Base-by-base conservation (phyloP, 306 rosid species). In the Cicer judaicum region DNA sequence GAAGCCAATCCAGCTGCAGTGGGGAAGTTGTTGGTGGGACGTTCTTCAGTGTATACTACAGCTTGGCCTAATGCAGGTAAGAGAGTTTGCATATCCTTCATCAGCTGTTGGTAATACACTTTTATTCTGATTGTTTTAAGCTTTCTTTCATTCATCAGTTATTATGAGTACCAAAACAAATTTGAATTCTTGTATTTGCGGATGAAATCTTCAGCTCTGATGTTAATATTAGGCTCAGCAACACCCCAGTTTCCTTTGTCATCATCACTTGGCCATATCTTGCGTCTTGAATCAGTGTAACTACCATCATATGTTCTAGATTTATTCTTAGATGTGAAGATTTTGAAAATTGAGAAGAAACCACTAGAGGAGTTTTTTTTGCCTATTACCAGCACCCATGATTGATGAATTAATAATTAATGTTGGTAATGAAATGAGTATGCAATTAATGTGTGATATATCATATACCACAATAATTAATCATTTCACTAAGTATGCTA, bases 171-270 rank as follows among this genome's bases (percentile, higher is more conserved):
- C 19, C 19, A 18, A 18, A 18, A 18, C 19, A 18, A 18, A 18
- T 18, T 18, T 18, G 19, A 18, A 78, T 63, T 73, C 82, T 68
- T 78, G 85, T 3, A 82, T 43, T 69, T 10, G 13, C 34, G 68
- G 63, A 93, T 85, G 80, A 77, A 89, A 56, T 68, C 91, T 9
- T 68, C 80, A 15, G 93, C 96, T 73, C 72, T 88, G 40, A 10
- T 73, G 52, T 93, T 84, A 77, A 91, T 88, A 36, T 54, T 78
- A 4, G 86, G 93, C 43, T 89, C 92, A 0, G 89, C 96, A 6
- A 80, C 87, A 55, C 89, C 85, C 68, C 70, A 82, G 5, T 61
- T 78, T n/a, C 56, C 87, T 68, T 50, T 72, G 67, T 93, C 98
- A 4, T 79, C 78, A 29, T 91, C 92, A 46, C 93, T 93, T 0